Evolutionary conservation across 805 yeast genomes (phyloP).

Genomic region (Yamadazyma insecticola): DNA sequence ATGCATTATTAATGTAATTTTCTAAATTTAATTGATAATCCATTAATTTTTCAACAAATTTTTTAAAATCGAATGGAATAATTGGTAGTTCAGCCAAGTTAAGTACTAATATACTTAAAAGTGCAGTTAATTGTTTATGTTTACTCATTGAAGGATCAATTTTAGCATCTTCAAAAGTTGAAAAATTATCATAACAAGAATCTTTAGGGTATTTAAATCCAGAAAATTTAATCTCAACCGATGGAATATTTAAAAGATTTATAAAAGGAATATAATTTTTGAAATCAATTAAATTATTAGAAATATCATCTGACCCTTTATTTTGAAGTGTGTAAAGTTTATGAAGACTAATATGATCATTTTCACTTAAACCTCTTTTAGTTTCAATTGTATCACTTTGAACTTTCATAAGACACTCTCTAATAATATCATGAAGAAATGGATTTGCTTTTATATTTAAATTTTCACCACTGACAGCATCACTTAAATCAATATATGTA

Average conservation of each 20-base stretch:
- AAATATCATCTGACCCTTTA: conserved; percentile 19
- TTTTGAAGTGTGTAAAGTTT: conserved; percentile 22
- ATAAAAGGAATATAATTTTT: conserved; percentile 72
- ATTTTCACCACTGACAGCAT: conserved; percentile 50
- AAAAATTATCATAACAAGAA: conserved; percentile 64
- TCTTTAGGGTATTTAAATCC: conserved; percentile 42
- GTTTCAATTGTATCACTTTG: conserved; percentile 7
- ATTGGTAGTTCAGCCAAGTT: conserved; percentile 70
- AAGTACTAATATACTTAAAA: conserved; percentile 51
- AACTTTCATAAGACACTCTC: conserved; percentile 33
- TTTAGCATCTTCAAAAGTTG: conserved; percentile 39
- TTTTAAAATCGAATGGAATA: conserved; percentile 59
- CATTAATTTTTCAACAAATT: conserved; percentile 42
- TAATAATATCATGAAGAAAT: conserved; percentile 46
- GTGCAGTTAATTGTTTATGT: conserved; percentile 52
- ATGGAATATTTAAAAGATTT: conserved; percentile 61
- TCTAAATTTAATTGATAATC: conserved; percentile 45
- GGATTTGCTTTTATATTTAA: conserved; percentile 65
- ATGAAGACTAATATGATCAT: conserved; percentile 14
- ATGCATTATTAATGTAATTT: conserved; percentile 22
- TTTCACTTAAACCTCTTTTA: conserved; percentile 3
- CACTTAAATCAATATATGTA: conserved; percentile 71
- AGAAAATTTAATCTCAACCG: conserved; percentile 54
- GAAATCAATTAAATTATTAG: conserved; percentile 33
- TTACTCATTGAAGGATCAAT: conserved; percentile 55